phyloP scores from a whole-genome alignment of 352 stramenopile genomes.

The Peronosclerospora sorghi region DNA sequence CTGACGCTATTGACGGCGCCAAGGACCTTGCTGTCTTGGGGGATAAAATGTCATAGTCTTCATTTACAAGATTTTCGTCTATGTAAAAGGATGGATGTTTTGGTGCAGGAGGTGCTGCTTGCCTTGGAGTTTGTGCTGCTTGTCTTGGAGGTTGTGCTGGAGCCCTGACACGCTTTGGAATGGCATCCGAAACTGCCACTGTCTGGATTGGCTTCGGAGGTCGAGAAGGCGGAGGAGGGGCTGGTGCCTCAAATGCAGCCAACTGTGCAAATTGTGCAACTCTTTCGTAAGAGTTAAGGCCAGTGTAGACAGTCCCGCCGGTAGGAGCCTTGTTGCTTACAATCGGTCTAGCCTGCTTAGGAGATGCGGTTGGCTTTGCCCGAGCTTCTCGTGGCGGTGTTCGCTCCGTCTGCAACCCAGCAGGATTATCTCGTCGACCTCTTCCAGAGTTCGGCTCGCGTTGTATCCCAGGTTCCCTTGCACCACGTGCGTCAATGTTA shows the following conservation, averaged over 20 bases:
- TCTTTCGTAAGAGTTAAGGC: conserved; percentile 15
- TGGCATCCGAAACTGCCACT: conserved; percentile 8
- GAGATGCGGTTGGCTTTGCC: conserved; percentile 10
- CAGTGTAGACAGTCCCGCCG: conserved; percentile 20
- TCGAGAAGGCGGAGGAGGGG: conserved; percentile 11
- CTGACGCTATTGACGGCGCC: conserved; percentile 19
- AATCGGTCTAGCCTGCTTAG: conserved; percentile 3
- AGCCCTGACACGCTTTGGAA: conserved; percentile 12
- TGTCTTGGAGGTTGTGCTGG: conserved; percentile 2
- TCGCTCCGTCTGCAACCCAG: conserved; percentile 5
- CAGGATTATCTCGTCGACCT: conserved; percentile 3
- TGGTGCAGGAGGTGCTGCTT: conserved; percentile 3
- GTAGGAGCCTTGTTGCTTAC: conserved; percentile 3
- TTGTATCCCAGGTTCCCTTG: conserved; percentile 2
- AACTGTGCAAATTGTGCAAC: conserved; percentile 20
- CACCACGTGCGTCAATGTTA: conserved; percentile 5
- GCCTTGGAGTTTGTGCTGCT: conserved; percentile 3
- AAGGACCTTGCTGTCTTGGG: conserved; percentile 20
- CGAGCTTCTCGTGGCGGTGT: conserved; percentile 1
- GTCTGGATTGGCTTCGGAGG: conserved; percentile 17
- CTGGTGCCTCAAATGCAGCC: conserved; percentile 20
- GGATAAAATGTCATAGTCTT: conserved; percentile 19
- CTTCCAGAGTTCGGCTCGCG: conserved; percentile 12
- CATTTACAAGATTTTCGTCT: conserved; percentile 2
- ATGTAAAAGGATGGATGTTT: conserved; percentile 12